Evolutionary conservation across 371 early-diverging fungal genomes (phyloP).

Genomic region (Phascolomyces articulosus): DNA sequence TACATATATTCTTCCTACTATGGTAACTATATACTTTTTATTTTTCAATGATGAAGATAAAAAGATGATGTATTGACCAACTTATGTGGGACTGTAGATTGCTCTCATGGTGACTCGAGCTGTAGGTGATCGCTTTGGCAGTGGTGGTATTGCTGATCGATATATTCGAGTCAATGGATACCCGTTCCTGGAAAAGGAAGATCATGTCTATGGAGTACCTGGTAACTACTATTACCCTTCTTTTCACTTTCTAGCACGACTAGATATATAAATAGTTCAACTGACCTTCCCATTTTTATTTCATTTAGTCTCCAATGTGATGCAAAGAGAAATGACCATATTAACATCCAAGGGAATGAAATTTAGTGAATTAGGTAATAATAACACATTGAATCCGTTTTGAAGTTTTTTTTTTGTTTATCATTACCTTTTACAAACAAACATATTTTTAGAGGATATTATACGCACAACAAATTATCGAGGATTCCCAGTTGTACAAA

Average conservation of each 20-base stretch:
- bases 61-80: not conserved
- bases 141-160: conserved; percentile 88
- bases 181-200: conserved; percentile 90
- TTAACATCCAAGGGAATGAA: conserved; percentile 60
- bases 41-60: not conserved
- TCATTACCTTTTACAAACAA: not conserved
- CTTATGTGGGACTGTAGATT: conserved; percentile 45
- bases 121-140: conserved; percentile 82
- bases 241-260: no score
- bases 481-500: conserved; percentile 90
- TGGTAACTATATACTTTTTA: conserved; percentile 56
- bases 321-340: conserved; percentile 61
- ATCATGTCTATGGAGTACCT: conserved; percentile 62
- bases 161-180: conserved; percentile 83
- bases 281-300: not conserved
- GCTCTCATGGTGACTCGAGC: conserved; percentile 88
- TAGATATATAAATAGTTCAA: no score
- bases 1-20: conserved; percentile 90
- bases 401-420: not conserved
- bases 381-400: no score
- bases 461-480: conserved; percentile 57
- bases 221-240: conserved; percentile 31
- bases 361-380: conserved; percentile 42
- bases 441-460: conserved; percentile 39
- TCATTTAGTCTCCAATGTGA: conserved; percentile 60